Base-by-base conservation (phyloP, 2,329 filamentous ascomycete species). In the Trichoderma brevicompactum region DNA sequence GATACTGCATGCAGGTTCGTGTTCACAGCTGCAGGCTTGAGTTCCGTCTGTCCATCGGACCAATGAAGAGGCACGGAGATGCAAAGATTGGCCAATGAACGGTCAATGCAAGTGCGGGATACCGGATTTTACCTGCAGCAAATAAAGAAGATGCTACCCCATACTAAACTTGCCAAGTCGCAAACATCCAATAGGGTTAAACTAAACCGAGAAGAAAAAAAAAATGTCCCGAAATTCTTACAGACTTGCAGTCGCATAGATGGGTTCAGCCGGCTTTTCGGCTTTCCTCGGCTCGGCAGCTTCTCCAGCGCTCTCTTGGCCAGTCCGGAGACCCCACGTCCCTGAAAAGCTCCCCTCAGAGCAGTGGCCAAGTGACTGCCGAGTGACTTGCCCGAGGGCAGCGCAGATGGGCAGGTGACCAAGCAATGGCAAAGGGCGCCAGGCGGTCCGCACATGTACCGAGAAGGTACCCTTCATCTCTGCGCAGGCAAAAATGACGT, bases 251-350 rank as follows among this genome's bases (percentile, higher is more conserved):
- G 23, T 28, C 23, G 23, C 2, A 3, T 10, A 38, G 10, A 38
- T n/a, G 36, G 36, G 7, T 38, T 38, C 10, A 7, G 7, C 7
- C 63, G 63, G 63, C 63, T 64, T 46, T 49, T 67, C 68, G 70
- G 70, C 65, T 67, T 70, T 70, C 67, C 66, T 69, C 67, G 60
- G 68, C 67, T 66, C 63, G 58, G 58, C 49, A 34, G 43, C 40
- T 54, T 40, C 50, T 54, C 50, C 50, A 54, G 36, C n/a, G 48
- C 23, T 5, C 23, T 28, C 23, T 28, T 28, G 23, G 23, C 23
- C 23, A 28, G 44, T 38, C 61, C 50, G 23, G 61, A 55, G 61
- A 50, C 43, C 64, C 52, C 46, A 46, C 52, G 58, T 19, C 46
- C 60, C 65, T 48, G 38, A 19, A 52, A 34, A 58, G 36, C 41